These are phyloP conservation scores for Candida arabinofermentans DNA, from an alignment of 805 yeast genomes.

Conservation along the genomic window DNA sequence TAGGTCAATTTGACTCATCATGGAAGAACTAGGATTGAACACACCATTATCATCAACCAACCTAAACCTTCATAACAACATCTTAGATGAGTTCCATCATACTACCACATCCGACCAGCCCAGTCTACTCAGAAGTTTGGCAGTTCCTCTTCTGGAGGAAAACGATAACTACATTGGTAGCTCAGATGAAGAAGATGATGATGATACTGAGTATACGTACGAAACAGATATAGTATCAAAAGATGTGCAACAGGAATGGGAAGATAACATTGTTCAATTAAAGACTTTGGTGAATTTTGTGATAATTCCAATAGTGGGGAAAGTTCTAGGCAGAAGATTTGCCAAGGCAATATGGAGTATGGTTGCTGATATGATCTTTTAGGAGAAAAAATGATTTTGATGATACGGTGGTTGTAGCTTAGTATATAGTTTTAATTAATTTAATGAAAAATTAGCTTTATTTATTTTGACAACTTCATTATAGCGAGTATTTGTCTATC, in stretches of 20 bases:
- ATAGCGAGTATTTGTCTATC: neutral
- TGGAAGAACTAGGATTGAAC: neutral
- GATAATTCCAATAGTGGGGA: slow-evolving; percentile 63
- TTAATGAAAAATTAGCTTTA: neutral
- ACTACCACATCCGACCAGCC: too few relatives aligned
- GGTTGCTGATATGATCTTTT: slow-evolving; percentile 23
- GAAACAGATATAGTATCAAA: slow-evolving; percentile 24
- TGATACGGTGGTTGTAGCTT: neutral
- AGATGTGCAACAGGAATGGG: slow-evolving; percentile 70
- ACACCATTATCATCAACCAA: neutral
- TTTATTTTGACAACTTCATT: too few relatives aligned
- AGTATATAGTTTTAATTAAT: neutral
- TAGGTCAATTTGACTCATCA: neutral
- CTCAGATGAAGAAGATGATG: neutral
- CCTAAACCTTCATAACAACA: neutral
- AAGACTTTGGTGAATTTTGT: slow-evolving; percentile 55
- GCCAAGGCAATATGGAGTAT: slow-evolving; percentile 37
- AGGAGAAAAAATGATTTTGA: neutral
- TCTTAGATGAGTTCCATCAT: neutral
- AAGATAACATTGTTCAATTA: slow-evolving; percentile 59
- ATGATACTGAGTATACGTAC: slow-evolving; percentile 27
- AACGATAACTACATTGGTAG: neutral
- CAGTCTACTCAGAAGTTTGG: too few relatives aligned
- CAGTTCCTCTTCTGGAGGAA: too few relatives aligned
- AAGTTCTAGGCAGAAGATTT: slow-evolving; percentile 58